Evolutionary conservation across 2,329 filamentous ascomycete species (phyloP), one percentile per base, ranked within the genome.

Genomic region (Calonectria crousiana): DNA sequence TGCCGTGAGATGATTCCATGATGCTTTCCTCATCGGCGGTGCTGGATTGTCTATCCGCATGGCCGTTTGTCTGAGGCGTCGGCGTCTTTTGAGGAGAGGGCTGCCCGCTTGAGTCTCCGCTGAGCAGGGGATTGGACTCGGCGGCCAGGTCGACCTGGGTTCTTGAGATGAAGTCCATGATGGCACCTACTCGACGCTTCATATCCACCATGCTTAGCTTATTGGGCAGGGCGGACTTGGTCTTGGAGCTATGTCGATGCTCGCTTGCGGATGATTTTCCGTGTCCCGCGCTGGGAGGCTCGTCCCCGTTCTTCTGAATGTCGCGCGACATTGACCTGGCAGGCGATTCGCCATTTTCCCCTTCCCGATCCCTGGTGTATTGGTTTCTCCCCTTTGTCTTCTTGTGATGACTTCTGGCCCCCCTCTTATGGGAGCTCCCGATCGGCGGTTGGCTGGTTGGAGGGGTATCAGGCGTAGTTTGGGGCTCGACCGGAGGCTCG

Each of bases 181-280:
- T 97, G 26, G 91, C 94, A 5, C 94, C 91, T 8, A 96, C 95
- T 13, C 95, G 93, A 77, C 94, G 92, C 85, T 94, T 95, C 92
- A 98, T 95, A 82, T 98, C 95, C 74, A 93, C 93, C 92, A 97
- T 94, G 34, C 93, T 96, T 72, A 95, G 91, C 83, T 94, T 95
- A 78, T 90, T 92, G 83, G 90, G 90, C 65, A 88, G 87, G 72
- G 87, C 79, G 4, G 81, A 84, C 79, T 90, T 90, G 38, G 86
- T 85, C 80, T 91, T 92, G 72, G 87, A 87, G 78, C 83, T 81
- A 60, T 90, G 88, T 77, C 92, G 93, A 77, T 88, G 84, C 60
- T 91, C 88, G 58, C 85, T 82, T 36, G 85, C 65, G 3, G 76
- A 77, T 64, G 75, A 78, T 74, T 83, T 89, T 71, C 79, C 80